Evolutionary conservation across 768 basidiomycete genomes (phyloP).

Genomic region (Cubamyces lactineus): DNA sequence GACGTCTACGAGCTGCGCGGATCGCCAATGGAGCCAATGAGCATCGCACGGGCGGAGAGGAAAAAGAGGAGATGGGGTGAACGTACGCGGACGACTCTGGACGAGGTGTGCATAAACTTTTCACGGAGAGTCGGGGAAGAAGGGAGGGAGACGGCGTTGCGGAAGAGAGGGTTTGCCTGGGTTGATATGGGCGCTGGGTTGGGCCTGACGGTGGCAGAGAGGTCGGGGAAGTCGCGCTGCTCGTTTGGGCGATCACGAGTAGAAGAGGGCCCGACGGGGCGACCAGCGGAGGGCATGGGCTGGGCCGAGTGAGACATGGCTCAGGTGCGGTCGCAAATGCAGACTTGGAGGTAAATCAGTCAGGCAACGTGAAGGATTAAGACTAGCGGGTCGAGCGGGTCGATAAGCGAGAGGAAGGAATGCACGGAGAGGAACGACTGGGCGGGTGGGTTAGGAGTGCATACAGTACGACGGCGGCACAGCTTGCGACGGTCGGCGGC

Average conservation of each 20-base stretch:
- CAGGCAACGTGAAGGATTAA: not conserved
- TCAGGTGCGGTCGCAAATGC: too few species aligned
- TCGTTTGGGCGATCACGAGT: constrained; percentile 12
- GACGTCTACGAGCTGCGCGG: constrained; percentile 16
- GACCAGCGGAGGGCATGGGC: constrained; percentile 7
- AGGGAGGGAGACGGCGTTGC: constrained; percentile 20
- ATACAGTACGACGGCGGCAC: not conserved
- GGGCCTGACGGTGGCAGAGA: constrained; percentile 15
- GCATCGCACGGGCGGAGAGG: not conserved
- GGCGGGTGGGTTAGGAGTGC: constrained; percentile 2
- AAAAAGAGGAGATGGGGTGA: not conserved
- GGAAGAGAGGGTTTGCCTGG: not conserved
- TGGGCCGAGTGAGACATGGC: constrained; percentile 14
- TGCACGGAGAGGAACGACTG: constrained; percentile 2
- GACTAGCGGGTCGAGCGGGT: not conserved
- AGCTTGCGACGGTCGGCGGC: not conserved
- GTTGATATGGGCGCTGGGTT: constrained; percentile 14
- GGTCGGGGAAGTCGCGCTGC: constrained; percentile 13
- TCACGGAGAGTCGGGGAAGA: constrained; percentile 15
- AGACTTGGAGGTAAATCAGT: not conserved
- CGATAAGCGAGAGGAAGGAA: constrained; percentile 2
- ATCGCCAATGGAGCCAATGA: not conserved
- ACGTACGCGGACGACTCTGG: constrained; percentile 21
- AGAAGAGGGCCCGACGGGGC: not conserved
- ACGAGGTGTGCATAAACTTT: constrained; percentile 11